Evolutionary conservation across 768 basidiomycete genomes (phyloP), one percentile per base, ranked within the genome.

Genomic region (Phaffia tasmanica): DNA sequence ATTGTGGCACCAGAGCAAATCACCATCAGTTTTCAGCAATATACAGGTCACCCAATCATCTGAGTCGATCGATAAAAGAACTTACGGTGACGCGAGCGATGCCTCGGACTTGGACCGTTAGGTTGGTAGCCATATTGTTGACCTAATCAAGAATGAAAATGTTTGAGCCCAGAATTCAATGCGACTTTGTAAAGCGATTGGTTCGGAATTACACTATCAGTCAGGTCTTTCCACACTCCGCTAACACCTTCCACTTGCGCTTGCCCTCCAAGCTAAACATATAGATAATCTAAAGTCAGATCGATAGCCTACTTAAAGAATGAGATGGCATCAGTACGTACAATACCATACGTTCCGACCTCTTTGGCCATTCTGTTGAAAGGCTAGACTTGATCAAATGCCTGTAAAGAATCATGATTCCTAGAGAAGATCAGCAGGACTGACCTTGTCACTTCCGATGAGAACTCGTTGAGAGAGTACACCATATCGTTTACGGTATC

Each of bases 81-180:
- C 85, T 70, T 73, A 89, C 88, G 25, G 71, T 71, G 25, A 91
- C 90, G 53, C 88, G 85, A 11, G 92, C 89, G 72, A 98, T 94
- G 0, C 87, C 89, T 71, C 89, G 85, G 63, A 93, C 90, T 86
- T 94, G 90, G 57, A 88, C 77, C 8, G 92, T 98, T 78, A 95
- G 80, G 25, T 67, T 61, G 25, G 66, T 55, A 46, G 65, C 64
- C 64, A 65, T 65, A 49, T 59, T 57, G 64, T 65, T 62, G 46
- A 61, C 59, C 59, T 61, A 8, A 61, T 27, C 2, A 29, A 7
- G 6, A 11, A 25, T 5, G 19, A 27, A 7, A 32, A 30, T 7
- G 32, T 27, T 23, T 47, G 16, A 61, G 35, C 47, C 8, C 11
- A 27, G 3, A 11, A n/a, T 4, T 7, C 30, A 21, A 60, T 9